Conservation (phyloP, 139 green algal species). For the Micromonas commoda region DNA sequence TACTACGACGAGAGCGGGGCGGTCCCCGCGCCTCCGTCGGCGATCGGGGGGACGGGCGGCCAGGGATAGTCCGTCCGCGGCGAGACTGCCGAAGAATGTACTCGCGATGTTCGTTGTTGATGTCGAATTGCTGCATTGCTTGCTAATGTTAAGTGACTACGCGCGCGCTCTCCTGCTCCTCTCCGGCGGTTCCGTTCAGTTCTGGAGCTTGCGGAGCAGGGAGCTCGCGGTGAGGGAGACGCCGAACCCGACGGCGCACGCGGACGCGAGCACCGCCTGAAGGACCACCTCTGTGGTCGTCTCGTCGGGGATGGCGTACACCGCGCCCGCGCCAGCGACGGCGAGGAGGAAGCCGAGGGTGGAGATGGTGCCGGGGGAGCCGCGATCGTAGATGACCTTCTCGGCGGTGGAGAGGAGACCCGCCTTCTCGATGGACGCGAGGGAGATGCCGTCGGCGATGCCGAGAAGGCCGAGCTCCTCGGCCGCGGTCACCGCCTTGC, state of each 20-base stretch:
- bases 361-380: neutral
- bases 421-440: neutral
- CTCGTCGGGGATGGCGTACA: constrained; percentile 4
- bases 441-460: neutral
- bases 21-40: too few relatives aligned
- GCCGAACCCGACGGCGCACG: constrained; percentile 9
- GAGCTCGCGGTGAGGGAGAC: neutral
- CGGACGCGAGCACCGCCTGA: neutral
- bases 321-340: neutral
- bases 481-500: constrained; percentile 2
- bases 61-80: neutral
- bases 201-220: neutral
- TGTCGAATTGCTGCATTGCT: too few relatives aligned
- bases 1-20: neutral
- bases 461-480: neutral
- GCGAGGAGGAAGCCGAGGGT: neutral
- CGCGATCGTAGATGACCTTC: constrained; percentile 3
- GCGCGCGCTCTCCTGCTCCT: neutral
- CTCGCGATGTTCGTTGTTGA: too few relatives aligned
- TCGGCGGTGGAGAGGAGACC: neutral
- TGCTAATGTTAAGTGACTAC: too few relatives aligned
- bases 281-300: neutral
- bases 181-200: neutral
- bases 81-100: too few relatives aligned
- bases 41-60: too few relatives aligned